Percentiles rank a stretch among this genome's conserved stretches.
phyloP scores from a whole-genome alignment of 2,329 filamentous ascomycete species.

The Fusarium pseudoanthophilum region DNA sequence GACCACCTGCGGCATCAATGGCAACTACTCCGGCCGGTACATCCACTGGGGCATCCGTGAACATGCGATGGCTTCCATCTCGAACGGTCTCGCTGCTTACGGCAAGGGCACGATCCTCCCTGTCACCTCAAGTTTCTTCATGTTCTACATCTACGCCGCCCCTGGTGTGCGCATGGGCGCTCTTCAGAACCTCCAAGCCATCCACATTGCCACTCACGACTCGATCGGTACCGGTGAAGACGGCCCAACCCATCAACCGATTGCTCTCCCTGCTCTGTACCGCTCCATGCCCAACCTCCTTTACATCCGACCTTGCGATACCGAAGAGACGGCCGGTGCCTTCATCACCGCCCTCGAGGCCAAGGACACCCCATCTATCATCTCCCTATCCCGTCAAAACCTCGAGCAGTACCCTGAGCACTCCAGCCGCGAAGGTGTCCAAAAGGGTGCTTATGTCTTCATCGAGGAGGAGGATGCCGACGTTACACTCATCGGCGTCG shows the following conservation, averaged over 20 bases:
- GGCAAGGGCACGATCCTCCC: conserved; percentile 65
- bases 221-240: conserved; percentile 69
- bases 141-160: conserved; percentile 70
- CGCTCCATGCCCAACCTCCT: conserved; percentile 71
- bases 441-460: conserved; percentile 59
- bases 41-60: conserved; percentile 71
- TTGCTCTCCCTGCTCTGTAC: conserved; percentile 66
- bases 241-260: conserved; percentile 71
- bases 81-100: conserved; percentile 69
- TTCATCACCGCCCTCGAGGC: conserved; percentile 60
- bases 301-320: conserved; percentile 69
- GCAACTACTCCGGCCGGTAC: conserved; percentile 64
- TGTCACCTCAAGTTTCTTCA: conserved; percentile 69
- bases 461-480: conserved; percentile 56
- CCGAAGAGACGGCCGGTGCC: conserved; percentile 67
- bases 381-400: conserved; percentile 60
- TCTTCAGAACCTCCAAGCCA: conserved; percentile 63
- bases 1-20: conserved; percentile 62
- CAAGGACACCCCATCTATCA: conserved; percentile 56
- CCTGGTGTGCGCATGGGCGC: conserved; percentile 70
- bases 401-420: conserved; percentile 53
- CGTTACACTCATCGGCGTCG: conserved; percentile 56
- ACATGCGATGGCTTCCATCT: conserved; percentile 69
- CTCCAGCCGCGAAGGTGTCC: conserved; percentile 54
- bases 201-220: conserved; percentile 72